These are phyloP conservation scores for Panellus pusillus DNA, from an alignment of 768 basidiomycete species.

Conservation along the genomic window DNA sequence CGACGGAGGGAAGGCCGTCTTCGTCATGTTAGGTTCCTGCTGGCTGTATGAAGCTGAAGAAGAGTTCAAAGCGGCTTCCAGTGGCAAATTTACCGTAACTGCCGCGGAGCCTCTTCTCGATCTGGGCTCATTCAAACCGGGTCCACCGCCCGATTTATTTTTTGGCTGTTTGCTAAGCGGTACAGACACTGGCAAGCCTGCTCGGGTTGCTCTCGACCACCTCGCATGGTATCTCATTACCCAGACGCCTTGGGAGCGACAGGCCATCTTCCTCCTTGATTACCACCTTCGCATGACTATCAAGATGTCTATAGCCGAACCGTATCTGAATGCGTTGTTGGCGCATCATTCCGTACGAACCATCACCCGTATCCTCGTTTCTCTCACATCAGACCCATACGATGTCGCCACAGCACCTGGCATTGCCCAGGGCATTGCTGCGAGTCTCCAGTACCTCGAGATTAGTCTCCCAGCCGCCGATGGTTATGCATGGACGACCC, in stretches of 20 bases:
- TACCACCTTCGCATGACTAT: conserved; percentile 18
- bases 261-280: conserved; percentile 16
- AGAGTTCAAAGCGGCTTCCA: conserved; percentile 12
- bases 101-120: conserved; percentile 20
- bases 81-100: conserved; percentile 1
- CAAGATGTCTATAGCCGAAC: conserved; percentile 8
- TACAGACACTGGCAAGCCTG: conserved; percentile 13
- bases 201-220: conserved; percentile 14
- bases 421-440: conserved; percentile 10
- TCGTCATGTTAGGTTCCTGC: conserved; percentile 18
- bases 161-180: conserved; percentile 15
- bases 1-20: conserved; percentile 2
- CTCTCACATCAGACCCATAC: conserved; percentile 13
- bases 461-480: conserved; percentile 4
- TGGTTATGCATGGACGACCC: conserved; percentile 19
- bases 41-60: conserved; percentile 20
- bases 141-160: conserved; percentile 10
- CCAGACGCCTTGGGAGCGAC: conserved; percentile 7
- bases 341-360: conserved; percentile 15
- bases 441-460: conserved; percentile 15
- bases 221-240: conserved; percentile 13
- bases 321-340: conserved; percentile 5
- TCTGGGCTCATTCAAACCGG: conserved; percentile 11
- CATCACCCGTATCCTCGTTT: conserved; percentile 17
- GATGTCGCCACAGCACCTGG: conserved; percentile 11